A percentile compares a stretch with the other conserved stretches of the same genome.
Conservation (phyloP, 139 green algal species). For the Yamagishiella unicocca region DNA sequence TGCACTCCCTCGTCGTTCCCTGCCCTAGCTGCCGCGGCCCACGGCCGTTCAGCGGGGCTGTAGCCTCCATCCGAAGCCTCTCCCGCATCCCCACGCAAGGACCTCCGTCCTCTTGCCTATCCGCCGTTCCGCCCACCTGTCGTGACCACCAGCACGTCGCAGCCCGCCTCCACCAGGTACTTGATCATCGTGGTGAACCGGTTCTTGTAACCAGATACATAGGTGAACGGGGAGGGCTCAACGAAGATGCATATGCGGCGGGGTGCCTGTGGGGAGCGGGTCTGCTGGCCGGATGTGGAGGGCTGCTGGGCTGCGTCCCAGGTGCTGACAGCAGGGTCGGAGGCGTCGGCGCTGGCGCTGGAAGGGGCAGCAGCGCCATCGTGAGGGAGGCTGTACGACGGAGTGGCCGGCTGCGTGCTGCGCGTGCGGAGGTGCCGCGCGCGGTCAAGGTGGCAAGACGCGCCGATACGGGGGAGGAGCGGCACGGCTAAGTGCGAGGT, state of each 20-base stretch:
- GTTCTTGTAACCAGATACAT: slow-evolving; percentile 93
- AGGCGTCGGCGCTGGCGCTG: not conserved
- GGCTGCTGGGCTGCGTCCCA: slow-evolving; percentile 30
- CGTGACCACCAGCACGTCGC: slow-evolving; percentile 91
- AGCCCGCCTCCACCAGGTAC: slow-evolving; percentile 80
- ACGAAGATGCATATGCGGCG: slow-evolving; percentile 79
- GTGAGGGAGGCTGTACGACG: not conserved
- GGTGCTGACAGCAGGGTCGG: slow-evolving; percentile 13
- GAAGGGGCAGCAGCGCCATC: not conserved
- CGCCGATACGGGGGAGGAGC: not conserved
- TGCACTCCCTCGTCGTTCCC: too few relatives aligned
- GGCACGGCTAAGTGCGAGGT: too few relatives aligned
- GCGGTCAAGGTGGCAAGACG: not conserved
- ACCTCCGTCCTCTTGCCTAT: too few relatives aligned
- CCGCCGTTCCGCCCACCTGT: slow-evolving; percentile 1
- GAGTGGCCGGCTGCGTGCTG: not conserved
- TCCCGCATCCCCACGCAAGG: too few relatives aligned
- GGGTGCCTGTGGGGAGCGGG: not conserved
- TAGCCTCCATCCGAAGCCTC: too few relatives aligned
- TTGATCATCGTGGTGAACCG: slow-evolving; percentile 92
- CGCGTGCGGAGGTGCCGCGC: not conserved
- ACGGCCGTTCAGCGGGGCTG: too few relatives aligned
- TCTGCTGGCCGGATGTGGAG: not conserved
- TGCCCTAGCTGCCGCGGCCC: too few relatives aligned
- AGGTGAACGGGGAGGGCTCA: slow-evolving; percentile 83